phyloP scores from a whole-genome alignment of 768 basidiomycete species.

The Termitomyces sp. region DNA sequence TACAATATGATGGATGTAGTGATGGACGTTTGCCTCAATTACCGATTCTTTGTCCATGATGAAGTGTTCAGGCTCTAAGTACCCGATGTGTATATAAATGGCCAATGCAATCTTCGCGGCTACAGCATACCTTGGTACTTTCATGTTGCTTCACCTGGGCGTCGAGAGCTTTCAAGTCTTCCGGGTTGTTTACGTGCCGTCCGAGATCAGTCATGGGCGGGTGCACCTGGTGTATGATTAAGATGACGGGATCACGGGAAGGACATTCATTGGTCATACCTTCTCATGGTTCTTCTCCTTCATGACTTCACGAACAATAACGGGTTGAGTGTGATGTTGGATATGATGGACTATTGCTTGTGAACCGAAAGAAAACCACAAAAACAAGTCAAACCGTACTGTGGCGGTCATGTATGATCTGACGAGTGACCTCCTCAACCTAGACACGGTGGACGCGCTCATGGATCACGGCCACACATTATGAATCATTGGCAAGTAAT shows the following conservation, averaged over 20 bases:
- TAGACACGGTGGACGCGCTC: slow-evolving; percentile 23
- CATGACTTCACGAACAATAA: slow-evolving; percentile 19
- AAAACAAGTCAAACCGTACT: slow-evolving; percentile 14
- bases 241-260: neutral
- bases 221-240: neutral
- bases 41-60: slow-evolving; percentile 4
- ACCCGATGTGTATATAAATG: neutral
- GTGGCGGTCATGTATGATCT: slow-evolving; percentile 28
- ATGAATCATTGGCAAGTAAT: neutral
- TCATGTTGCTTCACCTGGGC: neutral
- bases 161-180: slow-evolving; percentile 1
- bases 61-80: neutral
- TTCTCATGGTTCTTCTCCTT: slow-evolving; percentile 20
- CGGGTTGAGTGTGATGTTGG: slow-evolving; percentile 31
- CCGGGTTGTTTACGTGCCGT: slow-evolving; percentile 1
- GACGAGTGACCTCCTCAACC: slow-evolving; percentile 23
- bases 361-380: neutral
- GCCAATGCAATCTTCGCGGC: neutral
- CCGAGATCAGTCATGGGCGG: neutral
- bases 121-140: neutral
- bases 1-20: slow-evolving; percentile 6
- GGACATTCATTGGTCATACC: slow-evolving; percentile 12
- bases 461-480: slow-evolving; percentile 20
- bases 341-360: slow-evolving; percentile 27
- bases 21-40: slow-evolving; percentile 3